Evolutionary conservation across 768 basidiomycete genomes (phyloP), one percentile per base, ranked within the genome.

Genomic region (Terana coerulea): DNA sequence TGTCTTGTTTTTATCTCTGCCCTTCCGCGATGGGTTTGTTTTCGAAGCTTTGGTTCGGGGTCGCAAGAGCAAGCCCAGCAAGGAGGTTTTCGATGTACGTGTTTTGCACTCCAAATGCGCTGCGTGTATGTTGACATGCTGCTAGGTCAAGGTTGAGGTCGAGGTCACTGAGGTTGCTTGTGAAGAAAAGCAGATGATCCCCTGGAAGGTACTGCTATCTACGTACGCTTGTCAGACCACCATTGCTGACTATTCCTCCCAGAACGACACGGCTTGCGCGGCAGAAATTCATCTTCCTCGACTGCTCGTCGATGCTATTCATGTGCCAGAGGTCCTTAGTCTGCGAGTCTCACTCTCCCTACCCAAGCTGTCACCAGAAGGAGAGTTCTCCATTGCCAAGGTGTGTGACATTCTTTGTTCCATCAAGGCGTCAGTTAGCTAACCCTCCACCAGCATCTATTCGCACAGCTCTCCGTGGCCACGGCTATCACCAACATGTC

Each of bases 271-370:
- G 26, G 14, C 22, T 34, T 44, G 22, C n/a, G 34, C 3, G 3
- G 45, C 46, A 4, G 45, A 47, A 19, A 6, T 19, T 10, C 26
- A 29, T 11, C 30, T 47, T 12, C 44, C 45, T 10, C n/a, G 28
- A n/a, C 30, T 25, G 22, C 22, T 53, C 11, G 14, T 21, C 1
- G 52, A 36, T 17, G 52, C 45, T 15, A 31, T 24, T 39, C 52
- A 47, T n/a, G 15, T 15, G 14, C 42, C 43, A 6, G 52, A 53
- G 37, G 52, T 53, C 14, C 45, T 47, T 5, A 36, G 21, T 19
- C 25, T 53, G 17, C 19, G 44, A 29, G 5, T 35, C 10, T 37
- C 52, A 12, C 52, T 47, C 19, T 19, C 19, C 33, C 21, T 47
- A 37, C 17, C 28, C n/a, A 15, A 17, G 26, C 43, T 11, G 15